phyloP scores from a whole-genome alignment of 2,329 filamentous ascomycete genomes.

The Curvularia eragrostidis region DNA sequence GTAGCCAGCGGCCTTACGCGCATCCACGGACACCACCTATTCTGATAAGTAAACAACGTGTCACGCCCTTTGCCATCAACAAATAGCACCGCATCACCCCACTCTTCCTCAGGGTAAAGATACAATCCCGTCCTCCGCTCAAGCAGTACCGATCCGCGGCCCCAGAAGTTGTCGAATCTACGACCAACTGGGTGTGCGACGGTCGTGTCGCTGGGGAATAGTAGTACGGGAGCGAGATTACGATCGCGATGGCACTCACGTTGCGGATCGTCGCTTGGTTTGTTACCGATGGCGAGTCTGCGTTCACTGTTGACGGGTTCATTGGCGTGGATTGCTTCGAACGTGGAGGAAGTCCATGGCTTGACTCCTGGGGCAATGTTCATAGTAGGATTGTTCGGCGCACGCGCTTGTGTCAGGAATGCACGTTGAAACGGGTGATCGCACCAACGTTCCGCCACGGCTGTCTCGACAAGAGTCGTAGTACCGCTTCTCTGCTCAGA shows the following conservation, averaged over 20 bases:
- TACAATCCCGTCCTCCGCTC: constrained; percentile 10
- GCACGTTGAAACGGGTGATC: constrained; percentile 8
- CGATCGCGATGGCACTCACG: constrained; percentile 7
- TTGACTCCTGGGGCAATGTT: constrained; percentile 12
- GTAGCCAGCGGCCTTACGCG: constrained; percentile 8
- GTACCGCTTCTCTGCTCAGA: constrained; percentile 6
- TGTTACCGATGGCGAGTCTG: constrained; percentile 9
- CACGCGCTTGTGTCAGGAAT: constrained; percentile 7
- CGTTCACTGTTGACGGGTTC: constrained; percentile 9
- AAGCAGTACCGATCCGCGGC: constrained; percentile 11
- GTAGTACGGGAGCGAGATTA: constrained; percentile 8
- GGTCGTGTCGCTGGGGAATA: constrained; percentile 6
- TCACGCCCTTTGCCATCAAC: constrained; percentile 8
- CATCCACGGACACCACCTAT: constrained; percentile 13
- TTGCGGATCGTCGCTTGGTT: constrained; percentile 7
- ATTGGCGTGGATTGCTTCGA: constrained; percentile 8
- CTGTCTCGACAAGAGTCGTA: constrained; percentile 4
- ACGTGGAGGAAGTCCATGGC: constrained; percentile 4
- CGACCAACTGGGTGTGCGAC: constrained; percentile 4
- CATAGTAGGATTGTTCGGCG: constrained; percentile 5
- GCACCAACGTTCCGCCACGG: constrained; percentile 6
- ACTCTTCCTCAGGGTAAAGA: constrained; percentile 10
- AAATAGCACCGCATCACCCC: constrained; percentile 11
- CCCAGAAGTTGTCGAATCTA: constrained; percentile 9
- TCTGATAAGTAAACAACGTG: constrained; percentile 10